Evolutionary conservation across 2,329 filamentous ascomycete species (phyloP).

Genomic region (Colletotrichum theobromicola): DNA sequence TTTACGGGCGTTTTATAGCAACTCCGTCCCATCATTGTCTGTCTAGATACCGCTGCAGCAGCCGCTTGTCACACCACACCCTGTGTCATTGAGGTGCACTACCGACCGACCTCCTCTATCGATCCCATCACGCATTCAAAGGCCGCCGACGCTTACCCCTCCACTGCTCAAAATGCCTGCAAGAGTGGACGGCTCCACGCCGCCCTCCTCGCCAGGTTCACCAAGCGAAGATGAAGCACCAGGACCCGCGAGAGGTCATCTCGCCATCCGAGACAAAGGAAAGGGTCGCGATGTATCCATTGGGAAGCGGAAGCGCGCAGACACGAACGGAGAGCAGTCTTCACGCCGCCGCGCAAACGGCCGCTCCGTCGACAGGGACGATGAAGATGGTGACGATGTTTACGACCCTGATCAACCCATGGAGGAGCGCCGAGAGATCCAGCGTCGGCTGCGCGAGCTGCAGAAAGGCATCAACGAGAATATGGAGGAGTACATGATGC

Average conservation of each 20-base stretch:
- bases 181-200: constrained; percentile 12
- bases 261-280: constrained; percentile 35
- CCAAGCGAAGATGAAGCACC: constrained; percentile 6
- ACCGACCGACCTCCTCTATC: not conserved
- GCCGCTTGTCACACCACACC: not conserved
- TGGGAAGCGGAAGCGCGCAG: constrained; percentile 21
- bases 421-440: constrained; percentile 73
- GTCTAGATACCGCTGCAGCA: not conserved
- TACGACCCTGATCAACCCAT: constrained; percentile 87
- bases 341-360: constrained; percentile 21
- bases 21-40: not conserved
- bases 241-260: not conserved
- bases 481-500: constrained; percentile 73
- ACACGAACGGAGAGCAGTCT: constrained; percentile 1
- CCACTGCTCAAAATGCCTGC: constrained; percentile 8
- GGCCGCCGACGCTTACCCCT: not conserved
- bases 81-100: not conserved
- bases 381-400: constrained; percentile 38
- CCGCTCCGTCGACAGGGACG: constrained; percentile 12
- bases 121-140: not conserved
- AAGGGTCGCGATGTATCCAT: constrained; percentile 21
- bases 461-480: constrained; percentile 66
- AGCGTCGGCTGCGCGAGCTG: constrained; percentile 74
- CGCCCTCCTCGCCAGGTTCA: constrained; percentile 26
- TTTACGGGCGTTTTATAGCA: not conserved